Conservation (phyloP, 2,329 filamentous ascomycete genomes). For the Dothiorella sarmentorum region DNA sequence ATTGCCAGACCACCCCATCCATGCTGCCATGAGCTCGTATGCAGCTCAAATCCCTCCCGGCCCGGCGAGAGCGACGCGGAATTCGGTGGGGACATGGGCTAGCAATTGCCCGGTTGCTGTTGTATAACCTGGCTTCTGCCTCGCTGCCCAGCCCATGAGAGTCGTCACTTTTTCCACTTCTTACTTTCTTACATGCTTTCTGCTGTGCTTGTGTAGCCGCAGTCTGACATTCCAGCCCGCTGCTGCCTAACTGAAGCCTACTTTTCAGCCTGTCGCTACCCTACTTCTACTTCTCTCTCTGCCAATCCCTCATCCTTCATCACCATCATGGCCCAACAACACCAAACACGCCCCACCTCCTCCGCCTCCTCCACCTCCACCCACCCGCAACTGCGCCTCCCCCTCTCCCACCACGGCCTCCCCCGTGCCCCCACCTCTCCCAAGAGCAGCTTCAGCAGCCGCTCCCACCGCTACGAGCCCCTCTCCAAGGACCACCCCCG, state of each 20-base stretch:
- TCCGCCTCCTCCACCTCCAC: neutral
- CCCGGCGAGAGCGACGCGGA: too few relatives aligned
- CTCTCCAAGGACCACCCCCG: neutral
- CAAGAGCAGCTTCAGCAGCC: constrained; percentile 5
- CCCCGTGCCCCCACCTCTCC: constrained; percentile 13
- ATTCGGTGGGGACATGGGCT: neutral
- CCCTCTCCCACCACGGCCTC: constrained; percentile 17
- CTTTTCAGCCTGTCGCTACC: constrained; percentile 7
- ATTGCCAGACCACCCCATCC: neutral
- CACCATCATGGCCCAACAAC: neutral
- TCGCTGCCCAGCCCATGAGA: neutral
- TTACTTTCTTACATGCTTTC: neutral
- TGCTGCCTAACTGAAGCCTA: neutral
- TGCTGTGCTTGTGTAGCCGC: constrained; percentile 9
- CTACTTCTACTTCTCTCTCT: constrained; percentile 3
- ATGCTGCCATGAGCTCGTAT: neutral
- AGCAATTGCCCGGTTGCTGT: neutral
- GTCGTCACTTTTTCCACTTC: neutral
- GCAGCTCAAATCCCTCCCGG: neutral
- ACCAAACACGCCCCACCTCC: neutral
- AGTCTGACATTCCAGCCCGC: neutral
- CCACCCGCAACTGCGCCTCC: constrained; percentile 13
- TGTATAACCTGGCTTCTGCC: neutral
- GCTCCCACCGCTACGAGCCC: constrained; percentile 13
- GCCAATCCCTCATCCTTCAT: neutral